Evolutionary conservation across 140 eudicot genomes (phyloP).

Genomic region (Ambrosia hybrid): DNA sequence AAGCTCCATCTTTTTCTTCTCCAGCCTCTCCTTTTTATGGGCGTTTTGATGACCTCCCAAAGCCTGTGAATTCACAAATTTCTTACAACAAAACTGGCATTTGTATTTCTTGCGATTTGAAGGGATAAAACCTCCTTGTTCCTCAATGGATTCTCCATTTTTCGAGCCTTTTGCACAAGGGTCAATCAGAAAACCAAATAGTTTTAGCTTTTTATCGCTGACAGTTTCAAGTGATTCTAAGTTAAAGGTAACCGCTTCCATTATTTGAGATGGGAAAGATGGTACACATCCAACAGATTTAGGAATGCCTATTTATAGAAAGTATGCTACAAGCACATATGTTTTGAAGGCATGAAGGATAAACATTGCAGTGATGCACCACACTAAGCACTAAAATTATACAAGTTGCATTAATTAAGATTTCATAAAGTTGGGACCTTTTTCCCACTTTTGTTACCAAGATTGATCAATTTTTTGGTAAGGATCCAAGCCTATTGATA

Average conservation of each 20-base stretch:
- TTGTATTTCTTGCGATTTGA: slow-evolving; percentile 30
- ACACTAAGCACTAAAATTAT: slow-evolving; percentile 14
- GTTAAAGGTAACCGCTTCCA: slow-evolving; percentile 29
- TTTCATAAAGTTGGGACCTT: too few relatives aligned
- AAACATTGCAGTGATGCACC: slow-evolving; percentile 19
- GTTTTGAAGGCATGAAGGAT: slow-evolving; percentile 17
- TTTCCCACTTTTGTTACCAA: too few relatives aligned
- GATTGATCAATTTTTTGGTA: too few relatives aligned
- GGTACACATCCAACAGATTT: not conserved
- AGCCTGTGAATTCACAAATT: slow-evolving; percentile 39
- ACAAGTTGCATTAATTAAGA: slow-evolving; percentile 10
- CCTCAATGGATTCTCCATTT: slow-evolving; percentile 12
- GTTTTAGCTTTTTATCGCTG: slow-evolving; percentile 29
- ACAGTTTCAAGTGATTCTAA: slow-evolving; percentile 13
- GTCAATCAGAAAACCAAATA: slow-evolving; percentile 38
- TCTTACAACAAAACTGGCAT: slow-evolving; percentile 35
- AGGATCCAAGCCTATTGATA: too few relatives aligned
- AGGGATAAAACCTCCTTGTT: slow-evolving; percentile 2
- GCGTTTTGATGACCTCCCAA: slow-evolving; percentile 45
- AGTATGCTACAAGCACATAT: slow-evolving; percentile 8
- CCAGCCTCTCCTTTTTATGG: slow-evolving; percentile 37
- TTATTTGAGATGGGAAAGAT: slow-evolving; percentile 15
- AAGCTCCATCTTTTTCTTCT: slow-evolving; percentile 36
- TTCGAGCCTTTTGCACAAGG: slow-evolving; percentile 23
- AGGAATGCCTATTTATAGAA: slow-evolving; percentile 31